Conservation (phyloP, 2,329 filamentous ascomycete genomes). For the Rhynchosporium agropyri region DNA sequence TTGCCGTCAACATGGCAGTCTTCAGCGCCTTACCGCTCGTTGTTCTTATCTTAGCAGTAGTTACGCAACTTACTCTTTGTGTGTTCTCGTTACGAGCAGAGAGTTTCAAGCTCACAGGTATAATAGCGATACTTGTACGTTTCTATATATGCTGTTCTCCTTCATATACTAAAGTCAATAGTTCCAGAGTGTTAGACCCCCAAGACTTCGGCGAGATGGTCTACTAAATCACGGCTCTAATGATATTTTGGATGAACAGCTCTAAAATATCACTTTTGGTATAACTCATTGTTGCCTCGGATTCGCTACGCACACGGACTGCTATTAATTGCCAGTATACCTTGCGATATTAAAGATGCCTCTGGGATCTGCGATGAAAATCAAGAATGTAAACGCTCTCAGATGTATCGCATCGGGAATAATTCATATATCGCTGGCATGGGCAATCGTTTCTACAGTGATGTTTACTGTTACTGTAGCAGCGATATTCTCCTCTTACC, state of each 20-base stretch:
- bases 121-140: conserved; percentile 1
- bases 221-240: background rate
- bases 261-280: conserved; percentile 10
- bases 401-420: conserved; percentile 9
- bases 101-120: conserved; percentile 35
- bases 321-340: conserved; percentile 2
- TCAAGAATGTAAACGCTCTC: conserved; percentile 11
- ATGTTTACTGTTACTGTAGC: conserved; percentile 11
- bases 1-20: background rate
- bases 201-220: conserved; percentile 5
- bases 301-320: conserved; percentile 13
- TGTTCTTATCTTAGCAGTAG: background rate
- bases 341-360: conserved; percentile 10
- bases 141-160: background rate
- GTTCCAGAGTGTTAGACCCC: conserved; percentile 11
- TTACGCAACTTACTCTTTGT: background rate
- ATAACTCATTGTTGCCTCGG: conserved; percentile 9
- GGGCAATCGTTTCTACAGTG: conserved; percentile 12
- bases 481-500: conserved; percentile 12
- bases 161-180: background rate
- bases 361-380: conserved; percentile 4
- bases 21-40: background rate
- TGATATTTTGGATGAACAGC: background rate
- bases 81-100: background rate
- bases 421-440: conserved; percentile 10